Conservation (phyloP, 108 stramenopile species). For the Seminavis robusta region DNA sequence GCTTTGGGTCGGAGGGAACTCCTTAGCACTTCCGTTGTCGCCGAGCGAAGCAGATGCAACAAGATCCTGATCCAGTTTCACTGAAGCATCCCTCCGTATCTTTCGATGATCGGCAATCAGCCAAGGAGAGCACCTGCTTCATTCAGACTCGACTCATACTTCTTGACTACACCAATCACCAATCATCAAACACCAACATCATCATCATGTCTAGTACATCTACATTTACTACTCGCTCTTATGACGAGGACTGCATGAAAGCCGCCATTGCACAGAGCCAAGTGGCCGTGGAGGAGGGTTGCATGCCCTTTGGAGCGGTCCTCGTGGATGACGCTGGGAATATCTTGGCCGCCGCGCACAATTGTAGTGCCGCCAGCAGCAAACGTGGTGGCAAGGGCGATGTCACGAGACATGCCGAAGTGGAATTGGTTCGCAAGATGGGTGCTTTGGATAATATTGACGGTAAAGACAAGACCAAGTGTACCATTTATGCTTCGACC, state of each 20-base stretch:
- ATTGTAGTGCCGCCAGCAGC: background rate
- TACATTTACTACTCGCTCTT: background rate
- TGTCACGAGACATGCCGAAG: slow-evolving; percentile 35
- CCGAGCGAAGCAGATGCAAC: no score
- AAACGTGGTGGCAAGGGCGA: slow-evolving; percentile 27
- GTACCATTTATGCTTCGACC: slow-evolving; percentile 26
- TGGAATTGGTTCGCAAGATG: slow-evolving; percentile 31
- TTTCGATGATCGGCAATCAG: no score
- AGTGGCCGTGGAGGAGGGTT: background rate
- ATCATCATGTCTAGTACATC: no score
- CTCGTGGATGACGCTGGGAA: slow-evolving; percentile 10
- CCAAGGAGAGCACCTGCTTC: no score
- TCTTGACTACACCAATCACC: no score
- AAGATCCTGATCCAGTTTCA: no score
- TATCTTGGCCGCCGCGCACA: slow-evolving; percentile 13
- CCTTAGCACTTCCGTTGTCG: no score
- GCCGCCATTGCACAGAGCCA: slow-evolving; percentile 2
- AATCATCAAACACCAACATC: no score
- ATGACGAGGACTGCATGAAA: slow-evolving; percentile 1
- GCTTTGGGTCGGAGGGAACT: no score
- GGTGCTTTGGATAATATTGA: no score
- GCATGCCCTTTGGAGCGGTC: slow-evolving; percentile 37
- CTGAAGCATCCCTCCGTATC: no score
- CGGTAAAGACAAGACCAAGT: slow-evolving; percentile 7
- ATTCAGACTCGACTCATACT: no score